These are phyloP conservation scores for Thymus mandschuricus DNA, from an alignment of 257 asterid species.

Conservation along the genomic window DNA sequence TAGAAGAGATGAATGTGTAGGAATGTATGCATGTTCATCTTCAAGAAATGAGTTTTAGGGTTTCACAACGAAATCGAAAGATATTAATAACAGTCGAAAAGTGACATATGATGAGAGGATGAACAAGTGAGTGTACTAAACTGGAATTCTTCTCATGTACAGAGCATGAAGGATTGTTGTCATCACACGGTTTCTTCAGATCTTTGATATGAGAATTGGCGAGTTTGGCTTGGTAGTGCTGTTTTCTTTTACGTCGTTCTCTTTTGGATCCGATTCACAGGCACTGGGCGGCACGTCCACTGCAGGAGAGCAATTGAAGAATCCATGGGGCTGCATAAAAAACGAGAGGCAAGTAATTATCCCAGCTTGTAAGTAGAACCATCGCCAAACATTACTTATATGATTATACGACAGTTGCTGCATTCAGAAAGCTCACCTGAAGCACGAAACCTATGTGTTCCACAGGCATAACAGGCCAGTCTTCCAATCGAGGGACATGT, in stretches of 20 bases:
- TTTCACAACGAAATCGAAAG: too few species aligned
- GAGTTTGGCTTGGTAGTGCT: constrained; percentile 50
- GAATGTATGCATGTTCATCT: too few species aligned
- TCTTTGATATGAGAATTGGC: constrained; percentile 58
- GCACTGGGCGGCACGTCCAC: constrained; percentile 84
- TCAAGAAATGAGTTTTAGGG: too few species aligned
- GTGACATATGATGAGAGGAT: neutral
- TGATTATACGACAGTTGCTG: neutral
- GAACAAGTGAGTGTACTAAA: neutral
- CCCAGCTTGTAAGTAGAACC: neutral
- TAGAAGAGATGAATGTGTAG: neutral
- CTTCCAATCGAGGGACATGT: constrained; percentile 94
- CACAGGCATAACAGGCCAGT: constrained; percentile 99
- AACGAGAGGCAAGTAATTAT: neutral
- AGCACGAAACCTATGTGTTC: constrained; percentile 91
- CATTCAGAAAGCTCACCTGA: constrained; percentile 54
- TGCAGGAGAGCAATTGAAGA: constrained; percentile 96
- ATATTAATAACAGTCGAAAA: too few species aligned
- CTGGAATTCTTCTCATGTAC: constrained; percentile 17
- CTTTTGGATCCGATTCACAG: constrained; percentile 71
- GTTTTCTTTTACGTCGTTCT: constrained; percentile 64
- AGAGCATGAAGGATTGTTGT: neutral
- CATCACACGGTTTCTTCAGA: constrained; percentile 39
- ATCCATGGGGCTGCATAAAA: constrained; percentile 88
- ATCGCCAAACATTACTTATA: too few species aligned